phyloP scores from a whole-genome alignment of 495 filamentous ascomycete species.

The Aspergillus steynii region DNA sequence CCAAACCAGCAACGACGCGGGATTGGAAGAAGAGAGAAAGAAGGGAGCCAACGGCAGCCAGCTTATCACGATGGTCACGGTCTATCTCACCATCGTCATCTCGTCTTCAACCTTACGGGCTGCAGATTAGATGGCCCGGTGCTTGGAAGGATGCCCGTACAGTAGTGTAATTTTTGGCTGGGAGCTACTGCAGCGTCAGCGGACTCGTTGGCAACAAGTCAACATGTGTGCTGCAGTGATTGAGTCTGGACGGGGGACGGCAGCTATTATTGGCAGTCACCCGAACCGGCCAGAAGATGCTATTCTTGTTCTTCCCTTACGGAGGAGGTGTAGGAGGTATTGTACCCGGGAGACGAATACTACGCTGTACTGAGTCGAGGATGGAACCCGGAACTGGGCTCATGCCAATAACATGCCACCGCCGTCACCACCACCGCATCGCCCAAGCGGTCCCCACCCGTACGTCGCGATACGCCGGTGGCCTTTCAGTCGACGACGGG shows the following conservation, averaged over 20 bases:
- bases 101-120: slow-evolving; percentile 1
- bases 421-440: neutral
- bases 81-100: neutral
- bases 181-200: slow-evolving; percentile 24
- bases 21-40: neutral
- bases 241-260: slow-evolving; percentile 14
- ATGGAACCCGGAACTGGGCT: too few relatives aligned
- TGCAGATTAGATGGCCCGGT: slow-evolving; percentile 4
- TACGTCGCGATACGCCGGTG: neutral
- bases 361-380: too few relatives aligned
- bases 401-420: too few relatives aligned
- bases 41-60: neutral
- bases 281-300: neutral
- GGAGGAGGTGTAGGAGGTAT: too few relatives aligned
- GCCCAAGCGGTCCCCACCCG: neutral
- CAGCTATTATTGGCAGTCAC: slow-evolving; percentile 16
- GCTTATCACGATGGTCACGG: neutral
- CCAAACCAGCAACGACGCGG: too few relatives aligned
- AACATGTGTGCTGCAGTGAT: slow-evolving; percentile 28
- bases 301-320: too few relatives aligned
- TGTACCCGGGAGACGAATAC: too few relatives aligned
- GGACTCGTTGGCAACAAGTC: slow-evolving; percentile 25
- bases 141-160: slow-evolving; percentile 7
- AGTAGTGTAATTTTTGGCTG: slow-evolving; percentile 17
- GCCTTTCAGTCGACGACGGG: neutral